Evolutionary conservation across 163 green algal genomes (phyloP), one percentile per base, ranked within the genome.

Genomic region (Volvox carteri): DNA sequence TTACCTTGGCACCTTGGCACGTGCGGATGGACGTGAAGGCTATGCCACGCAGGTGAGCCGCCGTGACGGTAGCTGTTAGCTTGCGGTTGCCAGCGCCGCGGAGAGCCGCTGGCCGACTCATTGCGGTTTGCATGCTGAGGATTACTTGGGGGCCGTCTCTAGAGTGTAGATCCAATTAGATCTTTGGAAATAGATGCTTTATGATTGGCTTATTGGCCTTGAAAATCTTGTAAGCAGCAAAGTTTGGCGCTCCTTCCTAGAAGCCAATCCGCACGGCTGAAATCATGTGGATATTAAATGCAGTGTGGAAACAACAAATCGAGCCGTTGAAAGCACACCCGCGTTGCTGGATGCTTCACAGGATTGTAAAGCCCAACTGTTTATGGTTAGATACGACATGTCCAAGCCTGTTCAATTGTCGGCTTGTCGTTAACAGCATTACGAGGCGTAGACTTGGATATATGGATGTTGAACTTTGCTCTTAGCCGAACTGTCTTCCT

Each of bases 11-110:
- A 30, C 3, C 23, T n/a, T 30, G 62, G 35, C 33, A 52, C 1
- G 75, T 14, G 48, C 75, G 16, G 75, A 84, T 48, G 8, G 75
- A 48, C 30, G 75, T 18, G 23, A 70, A 84, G 8, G 48, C 75
- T 11, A 65, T 23, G 54, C 75, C 75, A 33, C 48, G 75, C 33
- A 84, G 12, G 50, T 84, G 50, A 11, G 75, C 75, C 30, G 75
- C 46, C 48, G 50, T 70, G 8, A 84, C n/a, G 14, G 75, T 46
- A 11, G n/a, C 75, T 35, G 16, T 50, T 7, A 84, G 50, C 30
- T 30, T 67, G 8, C 75, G 8, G 12, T 70, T 33, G 21, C 48
- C n/a, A 16, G 48, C 18, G n/a, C 44, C n/a, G 73, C 46, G 44
- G 25, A 81, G 44, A 11, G 73, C 70, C 39, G 70, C 44, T 41